Evolutionary conservation across 176 grass and related monocot species (phyloP), one percentile per base, ranked within the genome.

Genomic region (Raddia guianensis): DNA sequence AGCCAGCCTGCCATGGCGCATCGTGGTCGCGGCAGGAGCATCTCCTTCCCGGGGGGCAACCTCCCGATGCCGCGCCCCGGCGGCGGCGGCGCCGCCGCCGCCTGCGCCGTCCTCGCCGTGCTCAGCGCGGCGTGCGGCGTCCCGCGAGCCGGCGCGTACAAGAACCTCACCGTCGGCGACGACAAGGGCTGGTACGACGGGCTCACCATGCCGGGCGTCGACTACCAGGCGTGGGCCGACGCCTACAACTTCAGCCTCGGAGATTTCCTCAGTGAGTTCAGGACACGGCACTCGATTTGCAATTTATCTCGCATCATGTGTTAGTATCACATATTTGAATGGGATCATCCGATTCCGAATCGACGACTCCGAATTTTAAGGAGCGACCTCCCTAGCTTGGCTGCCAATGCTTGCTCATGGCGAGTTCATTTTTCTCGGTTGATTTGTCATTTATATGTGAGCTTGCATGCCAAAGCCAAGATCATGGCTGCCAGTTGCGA

Each of bases 101-200:
- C 15, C 33, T 88, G 90, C 15, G 48, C 88, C 16, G 64, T 70
- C 64, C 53, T 46, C 1, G 76, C 44, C 48, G 43, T 18, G 9
- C 9, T 27, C 9, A n/a, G 16, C 16, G 49, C 10, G n/a, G 75
- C 35, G 35, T 40, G 84, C 56, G 52, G 79, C 71, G 35, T 54
- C 5, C 46, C 77, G 44, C 43, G 57, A 42, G 16, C 70, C 2
- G 16, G 82, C 0, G 96, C 88, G 0, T 95, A 93, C 82, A 90
- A 82, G 60, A 99, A 99, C 78, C 95, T 91, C 88, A 95, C 96
- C n/a, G 96, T 99, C n/a, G 96, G 96, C 63, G 90, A 88, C 80
- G 78, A 83, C 63, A 78, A 93, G 74, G 96, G 96, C 16, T 99
- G 96, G 96, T 99, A 93, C 68, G 96, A 95, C 72, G 83, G 52